These are phyloP conservation scores for Agrocybe chaxingu DNA, from an alignment of 768 basidiomycete genomes.

Conservation along the genomic window DNA sequence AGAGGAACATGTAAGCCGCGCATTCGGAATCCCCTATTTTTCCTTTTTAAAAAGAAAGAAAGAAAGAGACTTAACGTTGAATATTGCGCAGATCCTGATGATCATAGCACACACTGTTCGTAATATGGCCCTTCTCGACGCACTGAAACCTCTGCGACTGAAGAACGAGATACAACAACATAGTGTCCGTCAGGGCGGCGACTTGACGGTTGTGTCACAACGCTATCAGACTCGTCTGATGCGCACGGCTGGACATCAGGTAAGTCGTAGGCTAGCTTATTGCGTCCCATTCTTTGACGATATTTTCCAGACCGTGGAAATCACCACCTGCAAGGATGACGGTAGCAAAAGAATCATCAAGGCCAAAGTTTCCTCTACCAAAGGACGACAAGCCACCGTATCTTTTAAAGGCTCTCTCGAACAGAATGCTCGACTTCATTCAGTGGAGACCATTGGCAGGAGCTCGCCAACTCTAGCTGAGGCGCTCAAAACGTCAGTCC, in stretches of 20 bases:
- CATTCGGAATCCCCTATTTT: too few species aligned
- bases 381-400: slow-evolving; percentile 37
- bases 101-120: slow-evolving; percentile 36
- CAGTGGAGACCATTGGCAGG: slow-evolving; percentile 38
- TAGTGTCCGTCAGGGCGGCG: slow-evolving; percentile 23
- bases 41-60: too few species aligned
- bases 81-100: slow-evolving; percentile 24
- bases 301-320: not conserved
- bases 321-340: not conserved
- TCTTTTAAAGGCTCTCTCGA: slow-evolving; percentile 14
- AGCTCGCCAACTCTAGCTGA: slow-evolving; percentile 50
- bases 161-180: slow-evolving; percentile 43
- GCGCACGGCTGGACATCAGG: slow-evolving; percentile 21
- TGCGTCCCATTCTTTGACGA: not conserved
- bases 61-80: not conserved
- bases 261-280: slow-evolving; percentile 2
- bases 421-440: not conserved
- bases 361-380: not conserved
- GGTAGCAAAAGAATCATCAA: not conserved
- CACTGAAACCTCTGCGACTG: slow-evolving; percentile 39
- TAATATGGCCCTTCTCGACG: slow-evolving; percentile 30
- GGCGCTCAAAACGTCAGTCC: slow-evolving; percentile 17
- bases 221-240: slow-evolving; percentile 45
- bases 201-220: slow-evolving; percentile 29
- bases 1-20: not conserved